phyloP scores from a whole-genome alignment of 495 filamentous ascomycete genomes.

The Letharia columbiana region DNA sequence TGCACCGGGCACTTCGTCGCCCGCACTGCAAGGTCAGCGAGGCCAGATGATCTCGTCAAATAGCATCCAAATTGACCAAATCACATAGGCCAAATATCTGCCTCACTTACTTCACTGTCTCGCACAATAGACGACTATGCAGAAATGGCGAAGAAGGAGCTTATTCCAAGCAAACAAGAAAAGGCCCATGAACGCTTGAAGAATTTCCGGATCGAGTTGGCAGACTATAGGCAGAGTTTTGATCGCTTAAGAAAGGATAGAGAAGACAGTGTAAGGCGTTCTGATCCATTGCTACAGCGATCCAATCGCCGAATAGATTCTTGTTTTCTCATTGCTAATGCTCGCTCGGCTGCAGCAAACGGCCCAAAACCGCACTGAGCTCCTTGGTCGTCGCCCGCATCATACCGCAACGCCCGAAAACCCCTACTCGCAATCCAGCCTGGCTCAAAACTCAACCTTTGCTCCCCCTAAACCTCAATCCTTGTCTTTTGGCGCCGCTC shows the following conservation, averaged over 20 bases:
- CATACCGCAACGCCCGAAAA: constrained; percentile 86
- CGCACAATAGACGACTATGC: constrained; percentile 93
- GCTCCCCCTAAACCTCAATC: constrained; percentile 36
- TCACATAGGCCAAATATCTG: constrained; percentile 64
- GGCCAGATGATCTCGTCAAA: constrained; percentile 23
- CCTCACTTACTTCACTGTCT: constrained; percentile 77
- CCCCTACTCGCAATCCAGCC: constrained; percentile 69
- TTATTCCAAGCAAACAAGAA: constrained; percentile 76
- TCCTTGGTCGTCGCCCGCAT: constrained; percentile 85
- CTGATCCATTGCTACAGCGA: neutral
- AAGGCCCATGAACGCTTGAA: constrained; percentile 81
- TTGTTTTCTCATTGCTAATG: neutral
- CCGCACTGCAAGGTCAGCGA: constrained; percentile 53
- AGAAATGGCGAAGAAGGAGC: constrained; percentile 73
- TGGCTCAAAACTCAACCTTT: constrained; percentile 41
- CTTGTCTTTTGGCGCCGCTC: constrained; percentile 45
- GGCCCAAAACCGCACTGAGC: constrained; percentile 66
- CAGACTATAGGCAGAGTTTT: constrained; percentile 68
- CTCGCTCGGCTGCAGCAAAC: constrained; percentile 41
- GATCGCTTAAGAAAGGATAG: constrained; percentile 63
- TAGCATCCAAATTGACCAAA: constrained; percentile 17
- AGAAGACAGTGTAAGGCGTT: constrained; percentile 55
- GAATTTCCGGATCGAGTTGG: constrained; percentile 75
- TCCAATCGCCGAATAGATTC: neutral
- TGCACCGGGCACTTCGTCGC: constrained; percentile 49